Evolutionary conservation across 2,329 filamentous ascomycete genomes (phyloP).

Genomic region (Aureobasidium sp.): DNA sequence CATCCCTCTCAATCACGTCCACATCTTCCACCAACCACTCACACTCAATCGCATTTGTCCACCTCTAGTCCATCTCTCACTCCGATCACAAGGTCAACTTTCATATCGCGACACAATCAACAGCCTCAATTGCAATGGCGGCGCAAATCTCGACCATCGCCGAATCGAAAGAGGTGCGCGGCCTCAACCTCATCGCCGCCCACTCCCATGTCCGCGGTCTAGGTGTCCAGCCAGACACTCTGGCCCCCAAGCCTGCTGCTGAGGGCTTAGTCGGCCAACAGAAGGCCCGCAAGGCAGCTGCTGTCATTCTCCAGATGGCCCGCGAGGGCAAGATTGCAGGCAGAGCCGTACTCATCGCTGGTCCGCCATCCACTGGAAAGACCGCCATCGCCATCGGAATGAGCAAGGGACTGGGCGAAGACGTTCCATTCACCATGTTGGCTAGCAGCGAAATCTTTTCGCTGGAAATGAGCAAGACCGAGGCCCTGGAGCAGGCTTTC

Average conservation of each 20-base stretch:
- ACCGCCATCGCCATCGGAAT: constrained; percentile 98
- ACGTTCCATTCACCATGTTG: constrained; percentile 94
- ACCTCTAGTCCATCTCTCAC: neutral
- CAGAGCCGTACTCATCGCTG: constrained; percentile 86
- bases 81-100: neutral
- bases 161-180: constrained; percentile 91
- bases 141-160: constrained; percentile 66
- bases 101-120: neutral
- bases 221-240: constrained; percentile 81
- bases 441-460: constrained; percentile 97
- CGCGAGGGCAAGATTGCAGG: constrained; percentile 98
- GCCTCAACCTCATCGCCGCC: constrained; percentile 93
- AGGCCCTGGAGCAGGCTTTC: constrained; percentile 97
- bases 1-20: neutral
- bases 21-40: neutral
- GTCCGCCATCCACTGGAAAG: constrained; percentile 94
- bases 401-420: constrained; percentile 87
- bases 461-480: constrained; percentile 98
- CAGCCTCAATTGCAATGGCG: constrained; percentile 1
- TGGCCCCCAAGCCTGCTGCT: constrained; percentile 76
- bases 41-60: neutral
- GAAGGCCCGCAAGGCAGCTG: constrained; percentile 92
- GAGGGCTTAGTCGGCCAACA: constrained; percentile 94
- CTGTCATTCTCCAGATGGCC: constrained; percentile 96
- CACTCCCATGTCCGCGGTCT: constrained; percentile 97